These are phyloP conservation scores for Parasitella parasitica DNA, from an alignment of 371 early-diverging fungal species.

Conservation along the genomic window DNA sequence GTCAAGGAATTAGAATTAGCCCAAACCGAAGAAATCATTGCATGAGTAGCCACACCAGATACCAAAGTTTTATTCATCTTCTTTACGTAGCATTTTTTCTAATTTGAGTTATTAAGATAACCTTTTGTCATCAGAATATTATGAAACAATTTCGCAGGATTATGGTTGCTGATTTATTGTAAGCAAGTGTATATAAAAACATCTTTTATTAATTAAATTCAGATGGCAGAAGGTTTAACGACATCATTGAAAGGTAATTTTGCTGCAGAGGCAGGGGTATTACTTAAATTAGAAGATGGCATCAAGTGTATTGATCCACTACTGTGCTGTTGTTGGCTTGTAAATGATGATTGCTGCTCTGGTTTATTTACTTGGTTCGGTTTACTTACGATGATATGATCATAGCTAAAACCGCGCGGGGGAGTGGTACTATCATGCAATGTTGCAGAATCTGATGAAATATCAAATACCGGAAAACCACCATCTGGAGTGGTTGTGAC, in stretches of 20 bases:
- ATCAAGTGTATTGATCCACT: constrained; percentile 1
- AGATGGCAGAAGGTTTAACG: not conserved
- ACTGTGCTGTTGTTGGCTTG: constrained; percentile 2
- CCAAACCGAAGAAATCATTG: no score
- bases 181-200: no score
- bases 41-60: no score
- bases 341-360: not conserved
- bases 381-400: not conserved
- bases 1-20: no score
- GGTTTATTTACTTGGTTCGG: constrained; percentile 4
- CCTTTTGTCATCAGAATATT: no score
- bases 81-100: no score
- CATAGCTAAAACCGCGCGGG: constrained; percentile 10
- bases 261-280: not conserved
- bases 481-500: not conserved
- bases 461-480: not conserved
- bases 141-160: no score
- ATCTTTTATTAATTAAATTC: no score
- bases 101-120: no score
- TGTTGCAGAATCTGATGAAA: constrained; percentile 3
- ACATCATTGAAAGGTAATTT: not conserved
- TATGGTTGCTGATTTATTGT: no score
- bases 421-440: constrained; percentile 5
- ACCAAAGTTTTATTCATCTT: no score
- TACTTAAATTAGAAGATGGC: not conserved